These are phyloP conservation scores for Cryptosporidium sp. DNA, from an alignment of 169 alveolate species.

Conservation along the genomic window DNA sequence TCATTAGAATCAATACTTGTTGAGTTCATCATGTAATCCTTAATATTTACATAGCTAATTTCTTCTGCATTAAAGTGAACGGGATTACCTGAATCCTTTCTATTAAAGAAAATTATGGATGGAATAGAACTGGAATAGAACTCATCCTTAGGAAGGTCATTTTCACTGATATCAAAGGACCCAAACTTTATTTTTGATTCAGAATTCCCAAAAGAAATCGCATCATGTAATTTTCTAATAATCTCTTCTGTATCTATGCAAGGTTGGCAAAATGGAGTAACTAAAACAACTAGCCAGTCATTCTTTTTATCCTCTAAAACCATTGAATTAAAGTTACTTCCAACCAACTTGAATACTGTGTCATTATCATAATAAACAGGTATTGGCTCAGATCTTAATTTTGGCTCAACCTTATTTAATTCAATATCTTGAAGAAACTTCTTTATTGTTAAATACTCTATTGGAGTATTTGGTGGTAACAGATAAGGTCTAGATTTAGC, in stretches of 20 bases:
- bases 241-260: slow-evolving; percentile 68
- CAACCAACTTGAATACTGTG: slow-evolving; percentile 19
- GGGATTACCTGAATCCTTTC: neutral
- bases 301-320: slow-evolving; percentile 36
- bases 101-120: slow-evolving; percentile 29
- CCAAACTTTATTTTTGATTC: slow-evolving; percentile 49
- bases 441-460: slow-evolving; percentile 44
- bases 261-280: slow-evolving; percentile 74
- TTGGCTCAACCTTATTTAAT: slow-evolving; percentile 33
- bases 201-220: neutral
- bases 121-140: slow-evolving; percentile 51
- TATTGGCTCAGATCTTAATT: slow-evolving; percentile 70
- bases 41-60: slow-evolving; percentile 51
- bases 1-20: slow-evolving; percentile 19
- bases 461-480: slow-evolving; percentile 66
- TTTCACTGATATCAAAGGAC: slow-evolving; percentile 56
- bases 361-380: slow-evolving; percentile 39
- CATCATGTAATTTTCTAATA: slow-evolving; percentile 29
- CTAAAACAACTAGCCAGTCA: slow-evolving; percentile 59
- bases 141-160: slow-evolving; percentile 71
- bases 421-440: slow-evolving; percentile 50
- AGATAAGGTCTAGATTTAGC: slow-evolving; percentile 72
- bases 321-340: slow-evolving; percentile 42
- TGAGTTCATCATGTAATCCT: slow-evolving; percentile 40
- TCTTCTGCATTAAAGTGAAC: slow-evolving; percentile 37